Conservation (phyloP, 1,284 basidiomycete genomes). For the Ustilago nuda region DNA sequence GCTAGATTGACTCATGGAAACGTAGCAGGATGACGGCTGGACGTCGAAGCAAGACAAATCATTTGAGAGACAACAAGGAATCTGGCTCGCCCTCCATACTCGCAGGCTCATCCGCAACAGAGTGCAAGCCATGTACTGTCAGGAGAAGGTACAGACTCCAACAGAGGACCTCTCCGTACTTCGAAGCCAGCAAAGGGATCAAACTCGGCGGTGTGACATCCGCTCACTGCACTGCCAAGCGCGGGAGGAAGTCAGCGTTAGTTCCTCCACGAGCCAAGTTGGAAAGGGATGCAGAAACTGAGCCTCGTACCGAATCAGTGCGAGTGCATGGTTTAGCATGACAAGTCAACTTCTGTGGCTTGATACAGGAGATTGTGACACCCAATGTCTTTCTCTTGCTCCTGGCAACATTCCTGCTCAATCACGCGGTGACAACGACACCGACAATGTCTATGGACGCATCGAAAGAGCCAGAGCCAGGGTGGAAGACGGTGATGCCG, state of each 20-base stretch:
- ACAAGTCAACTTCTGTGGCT: conserved; percentile 35
- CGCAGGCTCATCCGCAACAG: background rate
- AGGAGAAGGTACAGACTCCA: conserved; percentile 21
- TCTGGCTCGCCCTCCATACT: background rate
- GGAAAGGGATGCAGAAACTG: background rate
- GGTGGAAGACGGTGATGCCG: conserved; percentile 44
- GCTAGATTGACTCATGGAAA: background rate
- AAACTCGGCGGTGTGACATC: background rate
- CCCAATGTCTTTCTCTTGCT: conserved; percentile 46
- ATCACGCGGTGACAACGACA: conserved; percentile 22
- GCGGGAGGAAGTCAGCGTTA: background rate
- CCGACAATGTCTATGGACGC: too few relatives aligned
- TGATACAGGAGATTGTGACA: conserved; percentile 47
- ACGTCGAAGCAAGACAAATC: background rate
- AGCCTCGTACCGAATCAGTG: conserved; percentile 2
- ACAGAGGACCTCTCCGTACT: conserved; percentile 28
- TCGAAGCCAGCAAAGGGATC: background rate
- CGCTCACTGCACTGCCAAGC: background rate
- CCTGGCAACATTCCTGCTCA: conserved; percentile 45
- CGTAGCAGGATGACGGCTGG: background rate
- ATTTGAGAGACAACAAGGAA: background rate
- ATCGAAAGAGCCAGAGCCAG: conserved; percentile 1
- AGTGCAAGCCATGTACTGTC: background rate
- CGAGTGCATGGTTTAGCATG: conserved; percentile 34
- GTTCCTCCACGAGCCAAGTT: background rate